A percentile compares a stretch with the other conserved stretches of the same genome.
Conservation (phyloP, 208 protist genomes). For the Leishmania gerbilli region DNA sequence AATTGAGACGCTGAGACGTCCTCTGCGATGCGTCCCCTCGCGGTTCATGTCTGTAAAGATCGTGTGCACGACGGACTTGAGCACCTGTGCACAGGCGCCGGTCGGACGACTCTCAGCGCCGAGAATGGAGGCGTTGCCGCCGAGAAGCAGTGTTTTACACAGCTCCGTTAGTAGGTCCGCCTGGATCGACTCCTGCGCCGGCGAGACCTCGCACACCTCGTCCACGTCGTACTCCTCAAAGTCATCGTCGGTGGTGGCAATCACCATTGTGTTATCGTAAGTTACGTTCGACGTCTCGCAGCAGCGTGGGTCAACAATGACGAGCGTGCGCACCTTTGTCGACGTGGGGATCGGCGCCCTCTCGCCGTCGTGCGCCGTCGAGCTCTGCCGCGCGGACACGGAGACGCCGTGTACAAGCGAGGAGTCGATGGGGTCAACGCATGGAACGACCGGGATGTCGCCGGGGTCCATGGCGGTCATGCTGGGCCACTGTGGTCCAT, state of each 20-base stretch:
- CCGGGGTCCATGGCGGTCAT: constrained; percentile 1
- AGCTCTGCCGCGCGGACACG: constrained; percentile 23
- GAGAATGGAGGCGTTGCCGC: constrained; percentile 76
- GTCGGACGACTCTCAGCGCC: constrained; percentile 66
- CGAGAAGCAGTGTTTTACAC: constrained; percentile 54
- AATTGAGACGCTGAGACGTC: constrained; percentile 61
- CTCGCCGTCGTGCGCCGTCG: constrained; percentile 15
- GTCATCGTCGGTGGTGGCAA: constrained; percentile 68
- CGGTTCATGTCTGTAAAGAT: constrained; percentile 48
- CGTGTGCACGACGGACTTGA: constrained; percentile 63
- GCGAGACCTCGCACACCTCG: constrained; percentile 59
- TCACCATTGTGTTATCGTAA: constrained; percentile 62
- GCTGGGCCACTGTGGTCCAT: constrained; percentile 30
- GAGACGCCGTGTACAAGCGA: constrained; percentile 25
- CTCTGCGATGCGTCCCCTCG: constrained; percentile 23
- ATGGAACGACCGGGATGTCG: constrained; percentile 16
- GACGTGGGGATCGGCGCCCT: constrained; percentile 29
- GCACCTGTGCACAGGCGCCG: constrained; percentile 41
- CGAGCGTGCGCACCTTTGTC: constrained; percentile 74
- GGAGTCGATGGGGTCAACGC: constrained; percentile 27
- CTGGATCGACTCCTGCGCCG: constrained; percentile 34
- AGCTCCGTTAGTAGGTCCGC: constrained; percentile 58
- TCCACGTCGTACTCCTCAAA: constrained; percentile 85
- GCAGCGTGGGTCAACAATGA: constrained; percentile 65
- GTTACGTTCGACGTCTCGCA: constrained; percentile 68